phyloP scores from a whole-genome alignment of 345 rosid genomes.

The Psidium friedrichsthalianum region DNA sequence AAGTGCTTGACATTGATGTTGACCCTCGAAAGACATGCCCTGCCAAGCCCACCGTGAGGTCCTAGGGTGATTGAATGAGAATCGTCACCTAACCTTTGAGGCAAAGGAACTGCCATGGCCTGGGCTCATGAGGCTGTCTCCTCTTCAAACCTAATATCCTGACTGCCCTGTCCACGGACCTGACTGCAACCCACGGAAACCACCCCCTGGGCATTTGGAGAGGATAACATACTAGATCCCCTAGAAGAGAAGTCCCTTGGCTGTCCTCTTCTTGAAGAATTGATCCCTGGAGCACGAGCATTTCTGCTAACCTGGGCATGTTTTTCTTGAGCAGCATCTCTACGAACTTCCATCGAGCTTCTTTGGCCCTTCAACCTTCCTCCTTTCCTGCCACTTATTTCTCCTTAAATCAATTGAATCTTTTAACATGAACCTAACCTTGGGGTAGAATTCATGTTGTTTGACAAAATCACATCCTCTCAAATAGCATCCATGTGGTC shows the following conservation, averaged over 20 bases:
- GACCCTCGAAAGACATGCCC: slow-evolving; percentile 80
- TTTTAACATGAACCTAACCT: slow-evolving; percentile 90
- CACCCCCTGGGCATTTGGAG: slow-evolving; percentile 63
- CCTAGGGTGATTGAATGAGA: slow-evolving; percentile 69
- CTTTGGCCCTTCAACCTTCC: slow-evolving; percentile 99
- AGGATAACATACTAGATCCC: slow-evolving; percentile 52
- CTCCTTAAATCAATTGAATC: slow-evolving; percentile 81
- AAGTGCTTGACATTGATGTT: slow-evolving; percentile 18
- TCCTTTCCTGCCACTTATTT: slow-evolving; percentile 96
- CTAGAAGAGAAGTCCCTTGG: slow-evolving; percentile 68
- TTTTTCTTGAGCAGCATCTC: slow-evolving; percentile 98
- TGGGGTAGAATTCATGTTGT: slow-evolving; percentile 65
- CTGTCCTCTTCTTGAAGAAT: slow-evolving; percentile 44
- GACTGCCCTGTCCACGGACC: slow-evolving; percentile 46
- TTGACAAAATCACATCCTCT: slow-evolving; percentile 55
- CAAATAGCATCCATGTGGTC: slow-evolving; percentile 61
- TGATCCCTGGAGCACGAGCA: slow-evolving; percentile 56
- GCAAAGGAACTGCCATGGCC: slow-evolving; percentile 64
- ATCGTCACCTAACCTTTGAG: slow-evolving; percentile 58
- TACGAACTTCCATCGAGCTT: slow-evolving; percentile 97
- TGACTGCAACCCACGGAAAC: slow-evolving; percentile 57
- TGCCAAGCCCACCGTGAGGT: slow-evolving; percentile 97
- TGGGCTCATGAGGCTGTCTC: slow-evolving; percentile 56
- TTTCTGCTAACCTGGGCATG: slow-evolving; percentile 65
- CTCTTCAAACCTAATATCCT: slow-evolving; percentile 73